Base-by-base conservation (phyloP, 768 basidiomycete genomes). In the Agrocybe pediades region DNA sequence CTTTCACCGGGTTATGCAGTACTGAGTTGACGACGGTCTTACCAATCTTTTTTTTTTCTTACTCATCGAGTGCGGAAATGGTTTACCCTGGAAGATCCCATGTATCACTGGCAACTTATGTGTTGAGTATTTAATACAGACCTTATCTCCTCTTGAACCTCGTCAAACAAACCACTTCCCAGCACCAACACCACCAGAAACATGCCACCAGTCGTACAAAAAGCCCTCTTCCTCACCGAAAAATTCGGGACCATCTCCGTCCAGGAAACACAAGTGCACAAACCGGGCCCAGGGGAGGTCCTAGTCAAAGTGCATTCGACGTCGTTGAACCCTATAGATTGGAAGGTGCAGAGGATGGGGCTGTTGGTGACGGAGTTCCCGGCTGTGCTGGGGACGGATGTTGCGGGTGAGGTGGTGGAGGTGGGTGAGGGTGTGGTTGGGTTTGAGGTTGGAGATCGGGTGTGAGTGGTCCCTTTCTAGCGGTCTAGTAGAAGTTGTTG, bases 301-400 rank as follows among this genome's bases (percentile, higher is more conserved):
- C 67, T 82, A 43, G 65, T 81, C 51, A 71, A 75, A 55, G 50
- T 78, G 42, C 59, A 71, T 29, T 57, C 75, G 0, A 59, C 65
- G 2, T 75, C 69, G 2, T 69, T 83, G 7, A 81, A 83, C 59
- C 82, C 81, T 9, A 54, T 75, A 30, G 83, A 85, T 53, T 80
- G 79, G 65, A 81, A 80, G 61, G 70, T 82, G 20, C 78, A 78
- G 48, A 73, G 65, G 44, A 67, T 69, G 46, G 74, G 71, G 1
- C 56, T 70, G 21, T 72, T 72, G 51, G 62, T 17, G 7, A 65
- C 72, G 21, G 56, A 67, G n/a, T 82, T 67, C 57, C 82, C 80
- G 4, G 74, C 77, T 3, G 68, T 84, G 0, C 57, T 78, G 0
- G 82, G 82, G 1, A 69, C 63, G 16, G 82, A 83, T 46, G 65